A percentile compares a stretch with the other conserved stretches of the same genome.
phyloP scores from a whole-genome alignment of 768 basidiomycete genomes.

The Gelatoporia subvermispora region DNA sequence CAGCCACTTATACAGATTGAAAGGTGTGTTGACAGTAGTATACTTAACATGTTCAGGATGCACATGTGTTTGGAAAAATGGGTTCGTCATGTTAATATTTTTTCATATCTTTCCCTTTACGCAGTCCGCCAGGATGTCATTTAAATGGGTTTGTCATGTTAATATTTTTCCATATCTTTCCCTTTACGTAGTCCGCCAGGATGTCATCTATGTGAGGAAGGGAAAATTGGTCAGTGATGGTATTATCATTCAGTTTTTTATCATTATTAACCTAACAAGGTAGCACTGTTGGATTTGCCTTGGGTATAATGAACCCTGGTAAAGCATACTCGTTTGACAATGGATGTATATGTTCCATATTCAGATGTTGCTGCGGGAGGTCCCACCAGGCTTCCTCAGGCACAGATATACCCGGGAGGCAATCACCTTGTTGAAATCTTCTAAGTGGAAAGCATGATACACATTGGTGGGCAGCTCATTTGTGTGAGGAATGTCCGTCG shows the following conservation, averaged over 20 bases:
- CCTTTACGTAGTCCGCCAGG: conserved; percentile 10
- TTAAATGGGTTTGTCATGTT: conserved; percentile 12
- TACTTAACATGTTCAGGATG: conserved; percentile 24
- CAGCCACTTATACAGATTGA: conserved; percentile 36
- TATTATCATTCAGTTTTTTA: conserved; percentile 13
- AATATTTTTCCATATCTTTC: conserved; percentile 12
- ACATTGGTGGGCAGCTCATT: conserved; percentile 13
- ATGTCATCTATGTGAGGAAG: conserved; percentile 17
- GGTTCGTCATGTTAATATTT: conserved; percentile 13
- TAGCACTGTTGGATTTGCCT: conserved; percentile 5
- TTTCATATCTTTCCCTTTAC: conserved; percentile 12
- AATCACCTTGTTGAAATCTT: conserved; percentile 6
- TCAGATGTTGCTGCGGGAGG: conserved; percentile 29
- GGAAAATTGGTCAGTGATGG: conserved; percentile 10
- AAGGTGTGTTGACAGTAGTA: conserved; percentile 34
- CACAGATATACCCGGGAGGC: background rate
- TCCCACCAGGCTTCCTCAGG: background rate
- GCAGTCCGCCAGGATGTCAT: conserved; percentile 16
- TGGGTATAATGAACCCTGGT: background rate
- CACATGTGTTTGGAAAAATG: conserved; percentile 29
- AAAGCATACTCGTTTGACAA: conserved; percentile 27
- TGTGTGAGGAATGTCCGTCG: conserved; percentile 16
- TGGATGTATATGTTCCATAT: conserved; percentile 35
- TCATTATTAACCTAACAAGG: conserved; percentile 21
- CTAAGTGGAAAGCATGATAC: conserved; percentile 11